phyloP scores from a whole-genome alignment of 768 basidiomycete genomes.

The Crassisporium funariophilum region DNA sequence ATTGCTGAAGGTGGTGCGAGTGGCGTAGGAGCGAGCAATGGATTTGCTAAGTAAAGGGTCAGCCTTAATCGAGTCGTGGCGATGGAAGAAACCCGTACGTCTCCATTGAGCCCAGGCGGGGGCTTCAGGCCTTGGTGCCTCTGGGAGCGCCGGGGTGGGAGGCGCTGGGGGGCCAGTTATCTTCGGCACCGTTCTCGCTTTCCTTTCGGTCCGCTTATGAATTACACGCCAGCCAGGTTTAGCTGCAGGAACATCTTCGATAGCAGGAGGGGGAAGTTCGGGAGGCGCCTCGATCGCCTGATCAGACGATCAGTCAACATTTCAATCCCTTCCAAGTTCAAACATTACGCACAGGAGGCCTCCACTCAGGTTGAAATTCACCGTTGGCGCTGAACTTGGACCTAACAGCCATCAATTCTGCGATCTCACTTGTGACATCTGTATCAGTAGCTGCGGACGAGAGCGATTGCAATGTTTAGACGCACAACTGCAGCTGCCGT shows the following conservation, averaged over 20 bases:
- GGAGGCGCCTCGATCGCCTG: slow-evolving; percentile 39
- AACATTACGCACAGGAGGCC: slow-evolving; percentile 49
- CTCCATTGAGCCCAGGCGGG: slow-evolving; percentile 90
- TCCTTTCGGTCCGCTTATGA: slow-evolving; percentile 61
- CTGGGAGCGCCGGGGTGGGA: slow-evolving; percentile 42
- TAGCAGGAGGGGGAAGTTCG: slow-evolving; percentile 46
- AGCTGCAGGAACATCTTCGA: slow-evolving; percentile 51
- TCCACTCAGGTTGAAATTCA: slow-evolving; percentile 78
- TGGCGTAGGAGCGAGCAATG: slow-evolving; percentile 54
- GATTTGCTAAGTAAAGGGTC: slow-evolving; percentile 52
- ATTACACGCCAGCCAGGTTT: slow-evolving; percentile 78
- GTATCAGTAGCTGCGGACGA: no score
- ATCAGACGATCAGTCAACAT: slow-evolving; percentile 5
- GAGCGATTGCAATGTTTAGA: no score
- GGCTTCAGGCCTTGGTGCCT: slow-evolving; percentile 50
- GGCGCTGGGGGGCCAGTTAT: slow-evolving; percentile 41
- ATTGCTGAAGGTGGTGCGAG: slow-evolving; percentile 38
- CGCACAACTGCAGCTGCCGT: slow-evolving; percentile 75
- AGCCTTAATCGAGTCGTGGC: background rate
- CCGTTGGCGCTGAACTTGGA: slow-evolving; percentile 82
- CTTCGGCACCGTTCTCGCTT: slow-evolving; percentile 46
- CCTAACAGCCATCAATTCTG: slow-evolving; percentile 80
- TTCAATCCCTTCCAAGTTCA: background rate
- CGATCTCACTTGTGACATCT: slow-evolving; percentile 65
- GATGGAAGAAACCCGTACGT: slow-evolving; percentile 49